Evolutionary conservation across 768 basidiomycete genomes (phyloP), one percentile per base, ranked within the genome.

Genomic region (Hortiboletus flavorubellus): DNA sequence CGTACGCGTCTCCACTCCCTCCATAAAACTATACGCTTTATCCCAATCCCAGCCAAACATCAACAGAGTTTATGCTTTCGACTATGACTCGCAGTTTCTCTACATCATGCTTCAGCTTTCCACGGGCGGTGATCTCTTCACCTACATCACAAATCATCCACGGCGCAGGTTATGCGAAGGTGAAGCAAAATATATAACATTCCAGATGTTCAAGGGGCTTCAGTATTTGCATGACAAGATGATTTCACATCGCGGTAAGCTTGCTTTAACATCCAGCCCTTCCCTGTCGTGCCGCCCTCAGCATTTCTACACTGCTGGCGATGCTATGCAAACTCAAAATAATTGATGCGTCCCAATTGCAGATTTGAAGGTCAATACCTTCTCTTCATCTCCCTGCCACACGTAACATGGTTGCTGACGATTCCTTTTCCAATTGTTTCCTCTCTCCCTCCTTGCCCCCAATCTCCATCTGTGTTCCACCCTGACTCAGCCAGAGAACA

Each of bases 121-220:
- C 62, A 91, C 90, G 0, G 90, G 91, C 10, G 91, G 90, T 23
- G 91, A 93, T 64, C 78, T 93, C n/a, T 92, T 92, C 69, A 89
- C 88, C 3, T 91, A 92, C 69, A 87, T 93, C 59, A 83, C 82
- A 15, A 83, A 78, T 52, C 79, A 83, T 55, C 72, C 78, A 16
- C 78, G 80, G 26, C 74, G 72, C 34, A 80, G 76, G 52, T 75
- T 93, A 16, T 84, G 83, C 58, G 88, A 91, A 73, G 86, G 87
- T 15, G 91, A 93, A 69, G 83, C 86, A 8, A 91, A 91, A 70
- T 93, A 89, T 65, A 84, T 91, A 50, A 87, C 87, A 77, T 92
- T 81, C 62, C 91, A 93, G 68, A 69, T 91, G 18, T 70, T 91
- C n/a, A 77, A 81, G 49, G 90, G 84, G 2, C 70, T 92, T 44